Conservation (phyloP, 768 basidiomycete species). For the Lactarius deliciosus region DNA sequence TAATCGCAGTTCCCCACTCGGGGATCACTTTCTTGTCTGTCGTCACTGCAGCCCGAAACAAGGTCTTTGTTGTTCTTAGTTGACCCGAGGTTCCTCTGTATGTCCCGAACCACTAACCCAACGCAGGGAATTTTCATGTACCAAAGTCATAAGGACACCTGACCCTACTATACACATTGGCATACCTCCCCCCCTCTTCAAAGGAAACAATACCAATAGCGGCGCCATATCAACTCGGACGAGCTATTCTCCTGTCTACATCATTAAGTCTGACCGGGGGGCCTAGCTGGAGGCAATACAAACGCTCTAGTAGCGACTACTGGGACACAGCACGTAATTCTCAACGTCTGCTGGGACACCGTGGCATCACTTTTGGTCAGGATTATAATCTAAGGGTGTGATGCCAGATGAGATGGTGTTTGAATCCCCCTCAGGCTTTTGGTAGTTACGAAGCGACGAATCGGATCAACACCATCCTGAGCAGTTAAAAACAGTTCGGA, state of each 20-base stretch:
- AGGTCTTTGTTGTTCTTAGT: background rate
- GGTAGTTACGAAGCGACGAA: background rate
- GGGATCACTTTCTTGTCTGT: background rate
- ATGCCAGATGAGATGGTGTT: background rate
- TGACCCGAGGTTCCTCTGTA: background rate
- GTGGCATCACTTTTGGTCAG: background rate
- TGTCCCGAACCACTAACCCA: background rate
- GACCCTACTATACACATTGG: background rate
- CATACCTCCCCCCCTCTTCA: background rate
- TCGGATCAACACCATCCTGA: background rate
- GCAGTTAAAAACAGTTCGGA: background rate
- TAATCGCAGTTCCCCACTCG: background rate
- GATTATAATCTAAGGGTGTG: background rate
- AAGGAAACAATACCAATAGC: background rate
- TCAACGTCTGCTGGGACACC: background rate
- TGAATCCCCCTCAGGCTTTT: background rate
- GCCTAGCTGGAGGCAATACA: background rate
- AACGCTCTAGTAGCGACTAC: background rate
- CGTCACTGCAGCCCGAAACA: background rate
- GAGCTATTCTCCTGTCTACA: background rate
- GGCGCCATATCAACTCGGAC: too few relatives aligned
- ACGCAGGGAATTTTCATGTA: background rate
- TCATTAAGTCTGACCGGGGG: background rate
- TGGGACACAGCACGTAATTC: background rate
- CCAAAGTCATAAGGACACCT: background rate